Percentiles rank a stretch among this genome's conserved stretches.
These are phyloP conservation scores for Suillus occidentalis DNA, from an alignment of 768 basidiomycete genomes.

Conservation along the genomic window DNA sequence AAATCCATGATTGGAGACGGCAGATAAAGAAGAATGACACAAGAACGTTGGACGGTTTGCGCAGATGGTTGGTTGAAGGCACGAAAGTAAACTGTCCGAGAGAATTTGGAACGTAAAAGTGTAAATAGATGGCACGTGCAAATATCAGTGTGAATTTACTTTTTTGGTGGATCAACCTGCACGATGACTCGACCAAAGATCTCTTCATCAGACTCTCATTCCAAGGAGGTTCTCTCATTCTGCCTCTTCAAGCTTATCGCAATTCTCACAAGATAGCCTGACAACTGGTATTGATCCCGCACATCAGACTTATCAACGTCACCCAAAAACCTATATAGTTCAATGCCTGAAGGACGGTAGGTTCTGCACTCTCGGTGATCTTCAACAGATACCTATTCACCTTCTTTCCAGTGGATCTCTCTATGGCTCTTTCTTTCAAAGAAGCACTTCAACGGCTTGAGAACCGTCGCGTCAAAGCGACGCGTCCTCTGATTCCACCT, in stretches of 20 bases:
- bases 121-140: conserved; percentile 7
- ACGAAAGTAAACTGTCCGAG: conserved; percentile 8
- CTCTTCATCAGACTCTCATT: conserved; percentile 7
- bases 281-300: conserved; percentile 16
- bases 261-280: conserved; percentile 13
- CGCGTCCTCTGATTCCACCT: conserved; percentile 88
- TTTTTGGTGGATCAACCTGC: neutral
- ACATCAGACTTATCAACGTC: neutral
- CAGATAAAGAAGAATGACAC: conserved; percentile 5
- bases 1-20: conserved; percentile 70
- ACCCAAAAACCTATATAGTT: conserved; percentile 18
- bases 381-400: conserved; percentile 19
- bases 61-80: conserved; percentile 11
- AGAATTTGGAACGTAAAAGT: conserved; percentile 2
- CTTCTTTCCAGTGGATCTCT: conserved; percentile 37
- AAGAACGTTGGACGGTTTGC: conserved; percentile 9
- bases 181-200: conserved; percentile 9
- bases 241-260: neutral
- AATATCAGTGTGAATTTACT: conserved; percentile 4
- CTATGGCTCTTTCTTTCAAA: conserved; percentile 73
- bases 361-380: conserved; percentile 12
- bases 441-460: conserved; percentile 81
- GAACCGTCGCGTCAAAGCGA: conserved; percentile 83
- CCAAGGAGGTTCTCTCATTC: conserved; percentile 8
- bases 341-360: conserved; percentile 22